A percentile compares a stretch with the other conserved stretches of the same genome.
phyloP scores from a whole-genome alignment of 805 yeast species.

The Candida tallmaniae region DNA sequence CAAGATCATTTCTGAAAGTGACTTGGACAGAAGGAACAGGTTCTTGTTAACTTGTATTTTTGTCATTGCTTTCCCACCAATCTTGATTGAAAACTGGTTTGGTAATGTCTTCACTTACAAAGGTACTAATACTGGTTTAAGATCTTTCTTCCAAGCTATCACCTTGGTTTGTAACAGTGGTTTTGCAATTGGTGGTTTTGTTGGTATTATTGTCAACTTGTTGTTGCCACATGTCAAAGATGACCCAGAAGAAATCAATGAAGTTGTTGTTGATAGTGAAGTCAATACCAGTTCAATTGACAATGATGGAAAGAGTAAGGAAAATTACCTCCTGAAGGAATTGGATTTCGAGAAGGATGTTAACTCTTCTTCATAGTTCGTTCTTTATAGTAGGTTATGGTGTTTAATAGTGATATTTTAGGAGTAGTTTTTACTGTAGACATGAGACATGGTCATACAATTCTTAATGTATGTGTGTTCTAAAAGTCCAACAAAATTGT shows the following conservation, averaged over 20 bases:
- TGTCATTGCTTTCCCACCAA: slow-evolving; percentile 62
- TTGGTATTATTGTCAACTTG: slow-evolving; percentile 56
- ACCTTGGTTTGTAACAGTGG: slow-evolving; percentile 66
- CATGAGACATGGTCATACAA: no score
- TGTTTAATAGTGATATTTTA: no score
- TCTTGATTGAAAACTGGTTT: slow-evolving; percentile 63
- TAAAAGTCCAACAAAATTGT: no score
- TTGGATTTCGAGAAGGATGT: background rate
- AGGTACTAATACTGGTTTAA: slow-evolving; percentile 51
- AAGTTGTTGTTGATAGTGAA: background rate
- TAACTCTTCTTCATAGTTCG: no score
- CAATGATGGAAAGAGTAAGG: background rate
- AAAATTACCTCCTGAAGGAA: background rate
- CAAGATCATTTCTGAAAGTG: slow-evolving; percentile 53
- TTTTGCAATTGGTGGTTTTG: slow-evolving; percentile 62
- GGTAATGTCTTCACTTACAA: slow-evolving; percentile 54
- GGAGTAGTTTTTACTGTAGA: no score
- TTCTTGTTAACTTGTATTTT: slow-evolving; percentile 61
- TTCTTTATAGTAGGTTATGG: no score
- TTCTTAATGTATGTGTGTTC: no score
- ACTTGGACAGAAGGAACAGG: slow-evolving; percentile 67
- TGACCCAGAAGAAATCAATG: slow-evolving; percentile 2
- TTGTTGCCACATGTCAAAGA: background rate
- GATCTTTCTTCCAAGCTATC: slow-evolving; percentile 64
- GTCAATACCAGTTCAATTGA: background rate